Evolutionary conservation across 2,329 filamentous ascomycete genomes (phyloP), one percentile per base, ranked within the genome.

Genomic region (Aspergillus japonicus): DNA sequence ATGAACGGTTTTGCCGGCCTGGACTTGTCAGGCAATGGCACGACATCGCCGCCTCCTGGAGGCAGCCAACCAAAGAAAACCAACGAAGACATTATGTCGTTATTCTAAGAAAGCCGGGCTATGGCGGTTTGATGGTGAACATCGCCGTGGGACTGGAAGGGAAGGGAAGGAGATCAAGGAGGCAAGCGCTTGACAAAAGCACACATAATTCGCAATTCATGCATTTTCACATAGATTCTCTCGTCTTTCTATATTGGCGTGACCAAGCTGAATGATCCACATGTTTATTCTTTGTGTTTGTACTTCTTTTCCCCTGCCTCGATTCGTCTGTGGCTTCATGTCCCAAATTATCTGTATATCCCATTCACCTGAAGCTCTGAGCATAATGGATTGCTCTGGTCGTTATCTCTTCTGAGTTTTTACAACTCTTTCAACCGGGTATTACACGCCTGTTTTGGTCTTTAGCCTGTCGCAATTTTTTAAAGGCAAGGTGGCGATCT

Each of bases 1-100:
- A 82, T 88, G 80, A 92, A 92, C 71, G 93, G 93, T 0, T 96
- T 99, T 72, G 90, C 88, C 29, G 87, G 87, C 4, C 81, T 99
- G 78, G 88, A 91, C 77, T 81, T 99, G 71, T 85, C 87, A 50
- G 86, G 85, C 47, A 70, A 70, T 57, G 59, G 61, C 56, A 66
- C 65, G 29, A 61, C 69, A 51, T 63, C 74, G 39, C 63, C 69
- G 19, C 63, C 66, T 39, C 54, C 66, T 4, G 53, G 63, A 12
- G 67, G 64, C 39, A 68, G 62, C 44, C 69, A 72, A 54, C 63
- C 66, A 47, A 81, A 81, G 73, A 82, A 82, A 75, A 81, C 75
- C 57, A 85, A 84, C 60, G 81, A 85, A 64, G 83, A 86, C 68
- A 76, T 85, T 48, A 65, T 86, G 61, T 83, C 83, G 56, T 71